phyloP scores from a whole-genome alignment of 2,329 filamentous ascomycete genomes.

The Leptographium radiaticola region DNA sequence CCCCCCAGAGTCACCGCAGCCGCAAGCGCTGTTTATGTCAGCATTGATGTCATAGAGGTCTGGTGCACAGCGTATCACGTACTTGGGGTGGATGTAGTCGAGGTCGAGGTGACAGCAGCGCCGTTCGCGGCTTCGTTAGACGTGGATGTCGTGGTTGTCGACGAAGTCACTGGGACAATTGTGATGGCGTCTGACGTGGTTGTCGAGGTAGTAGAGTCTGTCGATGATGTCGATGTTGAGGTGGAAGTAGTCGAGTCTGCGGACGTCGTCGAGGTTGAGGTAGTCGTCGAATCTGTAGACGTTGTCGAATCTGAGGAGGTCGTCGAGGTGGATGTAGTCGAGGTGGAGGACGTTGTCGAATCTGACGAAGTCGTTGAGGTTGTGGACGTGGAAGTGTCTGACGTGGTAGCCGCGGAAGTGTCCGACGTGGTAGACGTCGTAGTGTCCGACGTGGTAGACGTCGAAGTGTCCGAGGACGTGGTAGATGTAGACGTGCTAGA shows the following conservation, averaged over 20 bases:
- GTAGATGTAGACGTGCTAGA: neutral
- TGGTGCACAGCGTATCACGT: too few relatives aligned
- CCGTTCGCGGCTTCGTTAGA: neutral
- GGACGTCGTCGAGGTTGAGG: neutral
- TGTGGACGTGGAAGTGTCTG: neutral
- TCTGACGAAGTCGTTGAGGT: neutral
- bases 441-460: neutral
- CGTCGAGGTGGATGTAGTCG: neutral
- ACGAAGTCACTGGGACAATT: neutral
- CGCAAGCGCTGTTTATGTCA: too few relatives aligned
- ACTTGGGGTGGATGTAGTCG: too few relatives aligned
- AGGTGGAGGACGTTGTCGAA: neutral
- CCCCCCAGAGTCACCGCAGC: too few relatives aligned
- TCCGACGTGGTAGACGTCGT: neutral
- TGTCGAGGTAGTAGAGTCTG: neutral
- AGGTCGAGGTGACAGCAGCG: constrained; percentile 8
- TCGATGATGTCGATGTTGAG: neutral
- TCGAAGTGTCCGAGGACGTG: neutral
- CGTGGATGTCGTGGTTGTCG: neutral
- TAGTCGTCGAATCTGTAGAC: neutral
- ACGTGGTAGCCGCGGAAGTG: neutral
- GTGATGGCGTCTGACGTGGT: neutral
- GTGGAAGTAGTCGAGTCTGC: neutral
- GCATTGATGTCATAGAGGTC: too few relatives aligned
- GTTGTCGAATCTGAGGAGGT: neutral